phyloP scores from a whole-genome alignment of 2,329 filamentous ascomycete species.

The Pestalotiopsis sp. region DNA sequence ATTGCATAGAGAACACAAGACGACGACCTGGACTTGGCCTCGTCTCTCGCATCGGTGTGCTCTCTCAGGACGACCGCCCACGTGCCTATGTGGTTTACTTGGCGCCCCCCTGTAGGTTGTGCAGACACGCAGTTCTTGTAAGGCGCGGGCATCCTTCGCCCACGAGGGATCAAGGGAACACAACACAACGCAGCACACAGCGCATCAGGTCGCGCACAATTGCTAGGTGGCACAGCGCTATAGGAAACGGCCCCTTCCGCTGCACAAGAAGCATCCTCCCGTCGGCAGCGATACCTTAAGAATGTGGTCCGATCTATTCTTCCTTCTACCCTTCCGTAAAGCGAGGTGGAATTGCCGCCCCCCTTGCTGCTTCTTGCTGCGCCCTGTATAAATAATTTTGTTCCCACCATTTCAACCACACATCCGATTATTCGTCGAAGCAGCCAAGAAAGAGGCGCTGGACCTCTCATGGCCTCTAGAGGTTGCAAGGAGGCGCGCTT shows the following conservation, averaged over 20 bases:
- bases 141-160: background rate
- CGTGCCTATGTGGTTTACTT: background rate
- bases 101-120: background rate
- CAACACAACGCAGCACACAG: background rate
- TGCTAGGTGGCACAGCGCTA: slow-evolving; percentile 11
- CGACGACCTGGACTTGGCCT: background rate
- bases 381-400: background rate
- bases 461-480: background rate
- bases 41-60: background rate
- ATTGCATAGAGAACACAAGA: background rate
- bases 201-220: background rate
- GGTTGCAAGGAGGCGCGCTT: background rate
- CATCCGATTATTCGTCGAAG: background rate
- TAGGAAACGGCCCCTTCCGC: slow-evolving; percentile 12
- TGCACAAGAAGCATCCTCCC: slow-evolving; percentile 11
- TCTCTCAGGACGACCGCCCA: background rate
- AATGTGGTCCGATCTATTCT: slow-evolving; percentile 1
- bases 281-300: slow-evolving; percentile 9
- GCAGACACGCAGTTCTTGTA: background rate
- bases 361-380: background rate
- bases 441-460: background rate
- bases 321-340: background rate
- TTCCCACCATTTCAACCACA: background rate
- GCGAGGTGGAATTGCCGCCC: background rate
- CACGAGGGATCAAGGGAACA: background rate